These are phyloP conservation scores for Terfezia boudieri DNA, from an alignment of 495 filamentous ascomycete species.

Conservation along the genomic window DNA sequence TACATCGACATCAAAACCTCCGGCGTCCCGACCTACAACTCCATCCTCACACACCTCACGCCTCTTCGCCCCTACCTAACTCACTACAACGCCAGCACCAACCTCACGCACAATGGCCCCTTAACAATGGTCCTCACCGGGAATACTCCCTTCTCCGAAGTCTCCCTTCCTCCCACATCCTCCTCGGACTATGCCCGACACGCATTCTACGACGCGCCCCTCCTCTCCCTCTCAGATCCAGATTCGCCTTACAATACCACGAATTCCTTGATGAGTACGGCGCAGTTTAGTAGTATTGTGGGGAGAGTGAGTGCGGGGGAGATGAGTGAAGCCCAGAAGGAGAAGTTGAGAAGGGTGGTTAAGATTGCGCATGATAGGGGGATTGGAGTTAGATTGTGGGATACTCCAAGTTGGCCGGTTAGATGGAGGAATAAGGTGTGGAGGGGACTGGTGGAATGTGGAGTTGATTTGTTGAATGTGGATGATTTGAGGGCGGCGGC, in stretches of 20 bases:
- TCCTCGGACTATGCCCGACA: constrained; percentile 32
- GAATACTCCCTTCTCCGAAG: constrained; percentile 43
- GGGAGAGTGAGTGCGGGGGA: constrained; percentile 26
- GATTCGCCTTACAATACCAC: constrained; percentile 15
- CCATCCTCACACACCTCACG: constrained; percentile 36
- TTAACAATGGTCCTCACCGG: constrained; percentile 67
- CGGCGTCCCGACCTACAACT: constrained; percentile 27
- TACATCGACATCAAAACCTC: constrained; percentile 51
- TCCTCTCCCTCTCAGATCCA: constrained; percentile 38
- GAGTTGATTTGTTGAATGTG: constrained; percentile 51
- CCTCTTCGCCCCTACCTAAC: constrained; percentile 44
- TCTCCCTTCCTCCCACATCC: constrained; percentile 7
- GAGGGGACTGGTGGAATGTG: constrained; percentile 46
- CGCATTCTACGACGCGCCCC: constrained; percentile 43
- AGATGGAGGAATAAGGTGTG: constrained; percentile 50
- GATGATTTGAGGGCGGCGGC: constrained; percentile 46
- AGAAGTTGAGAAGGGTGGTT: constrained; percentile 39
- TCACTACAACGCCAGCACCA: constrained; percentile 24
- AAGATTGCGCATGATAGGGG: constrained; percentile 45
- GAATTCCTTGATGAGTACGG: constrained; percentile 22
- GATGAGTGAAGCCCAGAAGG: constrained; percentile 31
- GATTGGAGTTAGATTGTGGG: constrained; percentile 58
- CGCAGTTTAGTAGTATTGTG: constrained; percentile 19
- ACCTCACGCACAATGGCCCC: constrained; percentile 28
- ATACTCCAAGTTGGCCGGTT: constrained; percentile 55